These are phyloP conservation scores for Termitomyces sp. DNA, from an alignment of 1,284 basidiomycete genomes.

Conservation along the genomic window DNA sequence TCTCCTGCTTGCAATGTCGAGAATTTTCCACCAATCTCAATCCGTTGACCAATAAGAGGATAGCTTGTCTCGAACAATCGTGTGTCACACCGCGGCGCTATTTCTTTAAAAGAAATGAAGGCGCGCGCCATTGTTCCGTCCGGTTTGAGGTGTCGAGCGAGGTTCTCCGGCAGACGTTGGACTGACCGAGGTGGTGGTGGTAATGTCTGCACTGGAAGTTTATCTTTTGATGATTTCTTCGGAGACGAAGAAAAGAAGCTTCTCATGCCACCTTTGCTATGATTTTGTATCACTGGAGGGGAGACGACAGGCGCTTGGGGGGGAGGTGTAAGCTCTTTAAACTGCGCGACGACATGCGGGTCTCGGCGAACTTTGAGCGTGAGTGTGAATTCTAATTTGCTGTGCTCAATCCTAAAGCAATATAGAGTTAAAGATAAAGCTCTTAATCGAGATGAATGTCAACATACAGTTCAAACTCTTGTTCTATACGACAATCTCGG, in stretches of 20 bases:
- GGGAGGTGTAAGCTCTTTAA: slow-evolving; percentile 55
- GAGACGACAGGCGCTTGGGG: slow-evolving; percentile 32
- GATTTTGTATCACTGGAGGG: slow-evolving; percentile 37
- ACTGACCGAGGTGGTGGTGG: slow-evolving; percentile 31
- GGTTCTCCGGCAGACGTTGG: slow-evolving; percentile 55
- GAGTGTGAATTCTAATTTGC: slow-evolving; percentile 87
- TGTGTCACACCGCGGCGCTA: slow-evolving; percentile 76
- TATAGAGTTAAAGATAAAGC: neutral
- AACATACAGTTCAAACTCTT: slow-evolving; percentile 90
- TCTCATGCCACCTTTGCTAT: slow-evolving; percentile 62
- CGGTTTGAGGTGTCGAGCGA: slow-evolving; percentile 77
- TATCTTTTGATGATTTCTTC: slow-evolving; percentile 58
- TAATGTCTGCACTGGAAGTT: slow-evolving; percentile 28
- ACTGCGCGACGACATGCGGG: slow-evolving; percentile 72
- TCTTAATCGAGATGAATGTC: neutral
- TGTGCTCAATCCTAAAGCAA: slow-evolving; percentile 70
- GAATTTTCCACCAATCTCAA: slow-evolving; percentile 50
- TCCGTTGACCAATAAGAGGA: slow-evolving; percentile 75
- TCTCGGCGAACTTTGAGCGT: slow-evolving; percentile 81
- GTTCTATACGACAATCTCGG: slow-evolving; percentile 70
- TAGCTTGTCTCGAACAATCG: slow-evolving; percentile 80
- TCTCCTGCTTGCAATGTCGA: slow-evolving; percentile 69
- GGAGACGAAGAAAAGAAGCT: slow-evolving; percentile 75
- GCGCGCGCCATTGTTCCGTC: slow-evolving; percentile 79
- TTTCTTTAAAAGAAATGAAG: slow-evolving; percentile 82